Base-by-base conservation (phyloP, 73 alveolate genomes). In the Urostyla sp. region DNA sequence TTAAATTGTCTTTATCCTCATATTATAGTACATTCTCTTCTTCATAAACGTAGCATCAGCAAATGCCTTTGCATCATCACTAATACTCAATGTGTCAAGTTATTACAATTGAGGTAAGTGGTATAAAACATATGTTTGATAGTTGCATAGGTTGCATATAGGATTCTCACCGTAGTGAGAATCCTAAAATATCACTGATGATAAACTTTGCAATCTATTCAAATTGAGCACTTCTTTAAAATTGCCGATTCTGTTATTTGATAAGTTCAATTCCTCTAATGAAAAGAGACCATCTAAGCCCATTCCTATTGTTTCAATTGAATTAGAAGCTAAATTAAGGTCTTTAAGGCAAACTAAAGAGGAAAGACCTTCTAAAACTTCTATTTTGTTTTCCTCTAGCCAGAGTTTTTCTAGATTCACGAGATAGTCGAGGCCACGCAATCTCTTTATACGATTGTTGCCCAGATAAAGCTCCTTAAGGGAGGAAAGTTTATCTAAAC, bases 31-130 rank as follows among this genome's bases (percentile, higher is more conserved):
- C 95, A 93, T 81, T 53, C 90, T 49, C 63, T 93, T 93, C 88
- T 93, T 93, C 93, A 91, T 67, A 54, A 88, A 93, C 5, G 98
- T 91, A n/a, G 91, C 92, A 49, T 93, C 98, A 7, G 98, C 95
- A 56, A 73, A 86, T 16, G 84, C 63, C 56, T 80, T 79, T n/a
- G 92, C 77, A 8, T 75, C 98, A 53, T 88, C 94, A 21, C 94
- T 83, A 8, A 91, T 89, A 15, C 51, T 26, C 10, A 76, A 77
- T 56, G 95, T 85, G 80, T 91, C 97, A 5, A 91, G 72, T 44
- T 63, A 60, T 51, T 13, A 24, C 20, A 26, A 53, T 35, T 34
- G 54, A 5, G 87, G 87, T 26, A 90, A 52, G 36, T 82, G 94
- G 54, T 80, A 93, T n/a, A 93, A 87, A 49, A 90, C 94, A 56